phyloP scores from a whole-genome alignment of 495 filamentous ascomycete genomes.

The Aspergillus funiculosus region DNA sequence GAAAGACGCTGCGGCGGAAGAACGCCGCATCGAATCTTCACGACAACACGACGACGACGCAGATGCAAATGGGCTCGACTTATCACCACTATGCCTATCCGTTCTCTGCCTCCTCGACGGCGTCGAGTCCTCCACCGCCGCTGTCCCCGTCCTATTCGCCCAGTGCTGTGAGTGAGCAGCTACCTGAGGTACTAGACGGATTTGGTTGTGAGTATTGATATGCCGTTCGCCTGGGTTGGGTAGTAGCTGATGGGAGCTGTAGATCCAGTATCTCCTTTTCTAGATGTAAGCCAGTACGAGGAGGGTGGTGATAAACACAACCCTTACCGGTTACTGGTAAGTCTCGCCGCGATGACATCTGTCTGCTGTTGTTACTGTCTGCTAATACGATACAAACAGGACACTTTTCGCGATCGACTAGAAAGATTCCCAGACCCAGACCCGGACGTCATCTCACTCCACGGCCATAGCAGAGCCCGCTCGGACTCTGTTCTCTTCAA shows the following conservation, averaged over 20 bases:
- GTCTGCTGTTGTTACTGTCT: not conserved
- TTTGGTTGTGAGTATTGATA: conserved; percentile 20
- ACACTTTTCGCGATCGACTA: conserved; percentile 40
- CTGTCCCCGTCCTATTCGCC: conserved; percentile 41
- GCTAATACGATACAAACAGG: conserved; percentile 22
- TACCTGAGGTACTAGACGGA: conserved; percentile 26
- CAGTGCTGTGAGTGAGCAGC: conserved; percentile 34
- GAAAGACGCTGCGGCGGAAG: conserved; percentile 34
- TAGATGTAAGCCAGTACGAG: conserved; percentile 3
- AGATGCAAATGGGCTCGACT: conserved; percentile 7
- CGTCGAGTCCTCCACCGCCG: conserved; percentile 41
- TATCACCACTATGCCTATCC: conserved; percentile 20
- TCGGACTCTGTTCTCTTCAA: conserved; percentile 32
- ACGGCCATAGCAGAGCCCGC: conserved; percentile 18
- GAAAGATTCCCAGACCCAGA: conserved; percentile 22
- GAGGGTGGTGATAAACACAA: conserved; percentile 3
- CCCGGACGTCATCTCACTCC: conserved; percentile 11
- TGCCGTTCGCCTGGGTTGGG: not conserved
- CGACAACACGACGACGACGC: conserved; percentile 14
- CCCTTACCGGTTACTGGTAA: conserved; percentile 18
- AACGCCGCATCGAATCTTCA: conserved; percentile 33
- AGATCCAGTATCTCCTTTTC: conserved; percentile 8
- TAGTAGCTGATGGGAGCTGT: not conserved
- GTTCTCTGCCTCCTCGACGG: conserved; percentile 28
- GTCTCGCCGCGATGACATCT: not conserved